Base-by-base conservation (phyloP, 768 basidiomycete genomes). In the Fomitopsis serialis region DNA sequence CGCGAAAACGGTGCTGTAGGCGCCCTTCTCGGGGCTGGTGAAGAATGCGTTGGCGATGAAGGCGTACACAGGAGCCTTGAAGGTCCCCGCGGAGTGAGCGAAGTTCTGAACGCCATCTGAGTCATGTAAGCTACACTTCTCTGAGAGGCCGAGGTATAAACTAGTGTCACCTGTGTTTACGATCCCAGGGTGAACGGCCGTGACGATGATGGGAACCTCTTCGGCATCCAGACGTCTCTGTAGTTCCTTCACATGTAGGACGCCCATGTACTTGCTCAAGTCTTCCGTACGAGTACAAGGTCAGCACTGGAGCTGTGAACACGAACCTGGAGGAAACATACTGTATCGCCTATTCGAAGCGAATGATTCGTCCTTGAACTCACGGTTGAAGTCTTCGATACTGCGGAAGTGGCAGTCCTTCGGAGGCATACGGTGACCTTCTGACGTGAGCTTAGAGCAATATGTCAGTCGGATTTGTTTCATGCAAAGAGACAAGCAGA, bases 111-210 rank as follows among this genome's bases (percentile, higher is more conserved):
- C 58, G 44, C 58, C 58, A 46, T 60, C 58, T 60, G 3, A 2
- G 21, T 12, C 25, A 4, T 29, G 27, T 48, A 10, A 22, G 17
- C 46, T 21, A n/a, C 22, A 34, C 13, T 46, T 29, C 3, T 13
- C n/a, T 7, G 37, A 40, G 43, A 1, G 25, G 21, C 34, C 1
- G 1, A 29, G 49, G n/a, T 5, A 24, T 24, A 19, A 6, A 22
- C 24, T 3, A 24, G 7, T 36, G 17, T n/a, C 17, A 58, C 57
- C 56, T 3, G 68, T 73, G 52, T 68, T 67, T 36, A 74, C 69
- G 21, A 56, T 56, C 17, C 73, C 72, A 1, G 71, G 73, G 48
- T 72, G 63, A 17, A 70, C 58, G 25, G 71, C 56, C 32, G 70
- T 66, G 45, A 62, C 66, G 11, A 66, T 62, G 44, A 74, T 72